Percentiles rank a stretch among this genome's conserved stretches.
phyloP scores from a whole-genome alignment of 805 yeast species.

The Hanseniaspora occidentalis region DNA sequence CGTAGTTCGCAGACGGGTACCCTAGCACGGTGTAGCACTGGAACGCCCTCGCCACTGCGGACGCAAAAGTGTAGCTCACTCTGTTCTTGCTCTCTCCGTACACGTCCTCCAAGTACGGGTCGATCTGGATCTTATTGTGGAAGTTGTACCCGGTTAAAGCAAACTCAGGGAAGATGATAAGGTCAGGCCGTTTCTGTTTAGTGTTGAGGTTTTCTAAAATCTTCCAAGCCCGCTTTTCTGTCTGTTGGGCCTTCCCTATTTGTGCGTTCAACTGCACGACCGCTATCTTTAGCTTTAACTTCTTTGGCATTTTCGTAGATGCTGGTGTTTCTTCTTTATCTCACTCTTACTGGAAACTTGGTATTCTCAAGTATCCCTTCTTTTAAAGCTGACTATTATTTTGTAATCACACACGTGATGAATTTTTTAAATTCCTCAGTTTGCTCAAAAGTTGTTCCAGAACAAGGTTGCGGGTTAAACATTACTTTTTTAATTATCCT shows the following conservation, averaged over 20 bases:
- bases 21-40: conserved; percentile 66
- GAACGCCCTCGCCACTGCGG: conserved; percentile 33
- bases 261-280: conserved; percentile 56
- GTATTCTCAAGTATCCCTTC: too few relatives aligned
- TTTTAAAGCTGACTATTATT: too few relatives aligned
- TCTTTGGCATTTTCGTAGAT: conserved; percentile 1
- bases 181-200: conserved; percentile 32
- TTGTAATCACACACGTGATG: too few relatives aligned
- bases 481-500: too few relatives aligned
- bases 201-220: conserved; percentile 24
- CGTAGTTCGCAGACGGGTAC: conserved; percentile 48
- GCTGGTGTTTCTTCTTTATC: too few relatives aligned
- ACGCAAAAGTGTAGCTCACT: conserved; percentile 50
- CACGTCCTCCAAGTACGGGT: conserved; percentile 38
- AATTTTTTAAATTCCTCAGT: too few relatives aligned
- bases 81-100: conserved; percentile 33
- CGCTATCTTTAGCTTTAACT: conserved; percentile 45
- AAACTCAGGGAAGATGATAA: conserved; percentile 73
- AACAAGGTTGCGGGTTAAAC: too few relatives aligned
- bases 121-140: conserved; percentile 31
- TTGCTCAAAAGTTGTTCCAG: too few relatives aligned
- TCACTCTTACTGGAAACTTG: too few relatives aligned
- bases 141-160: conserved; percentile 81
- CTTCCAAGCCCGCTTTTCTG: conserved; percentile 33
- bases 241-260: conserved; percentile 46